Base-by-base conservation (phyloP, 2,329 filamentous ascomycete species). In the Sarocladiaceae sp. region DNA sequence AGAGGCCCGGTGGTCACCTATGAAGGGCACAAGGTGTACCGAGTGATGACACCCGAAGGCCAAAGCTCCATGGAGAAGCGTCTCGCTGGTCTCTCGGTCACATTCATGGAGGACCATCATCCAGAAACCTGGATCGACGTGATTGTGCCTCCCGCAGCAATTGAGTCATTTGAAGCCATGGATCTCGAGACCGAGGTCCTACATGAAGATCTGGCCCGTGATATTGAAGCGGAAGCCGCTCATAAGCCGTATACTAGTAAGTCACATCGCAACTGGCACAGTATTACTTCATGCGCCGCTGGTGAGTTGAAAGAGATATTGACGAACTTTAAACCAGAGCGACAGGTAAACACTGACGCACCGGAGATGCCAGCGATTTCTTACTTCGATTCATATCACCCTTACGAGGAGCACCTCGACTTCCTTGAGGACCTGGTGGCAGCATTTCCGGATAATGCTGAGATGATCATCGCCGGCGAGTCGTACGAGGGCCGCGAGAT, bases 321-420 rank as follows among this genome's bases (percentile, higher is more conserved):
- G 33, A n/a, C n/a, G 26, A 13, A 29, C 26, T 24, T 11, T 39
- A 4, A n/a, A 23, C n/a, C 9, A 39, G 34, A 26, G 21, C 19
- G 34, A 26, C 34, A 26, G 26, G 13, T 13, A 15, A 12, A 10
- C 9, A 24, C 34, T 15, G 34, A 24, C 20, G 21, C 34, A 4
- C 34, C 34, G n/a, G 34, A 15, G 19, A 5, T 39, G 19, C 34
- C 47, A 12, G 33, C 41, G n/a, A 43, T 45, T 18, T 33, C 40
- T 31, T 79, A 72, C 70, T 79, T 76, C 57, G 63, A 72, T 43
- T 60, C 63, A 13, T 79, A 78, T 49, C 75, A 79, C 48, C 43
- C 65, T 1, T 78, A 75, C 50, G 63, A 62, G 2, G 73, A 78
- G 50, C 75, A 80, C 50, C 43, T 74, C 21, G 53, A 60, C 23